Evolutionary conservation across 179 eudicot species (phyloP).

Genomic region (Vitellaria paradoxa): DNA sequence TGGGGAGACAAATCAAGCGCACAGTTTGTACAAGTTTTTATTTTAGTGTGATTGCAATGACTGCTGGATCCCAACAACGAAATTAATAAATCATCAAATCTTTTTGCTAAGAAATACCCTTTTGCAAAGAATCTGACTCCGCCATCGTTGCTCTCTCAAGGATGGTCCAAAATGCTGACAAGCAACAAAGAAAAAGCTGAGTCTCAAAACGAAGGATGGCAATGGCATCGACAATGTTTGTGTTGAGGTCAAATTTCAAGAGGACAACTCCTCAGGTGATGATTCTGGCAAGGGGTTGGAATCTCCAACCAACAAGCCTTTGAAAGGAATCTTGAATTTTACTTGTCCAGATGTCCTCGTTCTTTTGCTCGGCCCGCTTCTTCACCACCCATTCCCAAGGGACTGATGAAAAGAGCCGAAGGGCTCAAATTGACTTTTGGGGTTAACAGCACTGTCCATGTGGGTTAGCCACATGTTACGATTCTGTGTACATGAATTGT

Average conservation of each 20-base stretch:
- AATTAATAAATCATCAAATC: neutral
- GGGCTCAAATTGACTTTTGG: slow-evolving; percentile 27
- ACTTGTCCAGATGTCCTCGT: slow-evolving; percentile 14
- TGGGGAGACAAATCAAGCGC: slow-evolving; percentile 31
- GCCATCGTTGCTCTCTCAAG: slow-evolving; percentile 14
- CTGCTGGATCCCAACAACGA: slow-evolving; percentile 18
- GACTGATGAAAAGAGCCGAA: slow-evolving; percentile 26
- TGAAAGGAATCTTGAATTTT: slow-evolving; percentile 35
- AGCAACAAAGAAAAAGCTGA: neutral
- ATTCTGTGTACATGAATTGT: neutral
- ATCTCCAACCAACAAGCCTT: slow-evolving; percentile 4
- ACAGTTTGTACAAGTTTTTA: slow-evolving; percentile 38
- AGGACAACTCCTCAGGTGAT: neutral
- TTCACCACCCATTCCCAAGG: neutral
- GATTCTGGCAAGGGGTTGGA: neutral
- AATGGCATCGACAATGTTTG: neutral
- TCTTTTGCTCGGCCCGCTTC: neutral
- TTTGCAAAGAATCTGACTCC: slow-evolving; percentile 20
- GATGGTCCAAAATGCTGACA: slow-evolving; percentile 26
- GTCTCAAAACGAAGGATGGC: neutral
- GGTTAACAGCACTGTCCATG: neutral
- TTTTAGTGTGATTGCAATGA: slow-evolving; percentile 28
- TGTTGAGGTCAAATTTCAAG: neutral
- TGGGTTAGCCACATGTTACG: neutral
- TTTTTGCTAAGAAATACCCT: slow-evolving; percentile 11